Evolutionary conservation across 192 early-diverging fungal species (phyloP), one percentile per base, ranked within the genome.

Genomic region (Nowakowskiella sp.): DNA sequence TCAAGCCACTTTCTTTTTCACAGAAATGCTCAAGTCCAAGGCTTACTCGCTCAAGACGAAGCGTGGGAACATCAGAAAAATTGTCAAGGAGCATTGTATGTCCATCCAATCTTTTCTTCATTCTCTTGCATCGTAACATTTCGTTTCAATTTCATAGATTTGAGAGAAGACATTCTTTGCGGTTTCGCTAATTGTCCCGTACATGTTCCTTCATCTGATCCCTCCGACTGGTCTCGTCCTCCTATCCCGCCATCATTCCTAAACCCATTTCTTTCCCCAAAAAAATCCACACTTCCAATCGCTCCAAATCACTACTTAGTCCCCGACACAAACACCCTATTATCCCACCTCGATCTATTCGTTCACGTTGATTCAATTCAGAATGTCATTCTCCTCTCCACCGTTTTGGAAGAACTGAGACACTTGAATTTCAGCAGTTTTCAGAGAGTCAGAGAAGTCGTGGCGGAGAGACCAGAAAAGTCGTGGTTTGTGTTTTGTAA

Each of bases 151-250:
- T 25, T 30, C 6, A 10, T 53, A 72, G 70, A 96, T 67, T 67
- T 96, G 25, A 83, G 93, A 34, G 91, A 99, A 62, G 96, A 99
- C 71, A 92, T 99, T 51, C 68, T 73, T 32, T 99, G 96, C 64
- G 86, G 84, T 1, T 64, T 79, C 1, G 58, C 73, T 24, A 59
- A 50, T 6, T 93, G 91, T 58, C 10, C 44, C 46, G 24, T 22
- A 47, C 23, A 49, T 44, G 6, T 52, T 51, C 16, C 28, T 30
- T 8, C 42, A 46, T 19, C 34, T 48, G n/a, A 53, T 34, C 49
- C 70, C 42, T 45, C 61, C 1, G 61, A 76, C 8, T 23, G 42
- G 28, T 2, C 46, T n/a, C 13, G 31, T 59, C 30, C 29, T 51
- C 30, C 47, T 32, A n/a, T 53, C 23, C 21, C 21, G 51, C 30